A percentile compares a stretch with the other conserved stretches of the same genome.
phyloP scores from a whole-genome alignment of 1,139 yeast species.

The Suhomyces bokatorum region DNA sequence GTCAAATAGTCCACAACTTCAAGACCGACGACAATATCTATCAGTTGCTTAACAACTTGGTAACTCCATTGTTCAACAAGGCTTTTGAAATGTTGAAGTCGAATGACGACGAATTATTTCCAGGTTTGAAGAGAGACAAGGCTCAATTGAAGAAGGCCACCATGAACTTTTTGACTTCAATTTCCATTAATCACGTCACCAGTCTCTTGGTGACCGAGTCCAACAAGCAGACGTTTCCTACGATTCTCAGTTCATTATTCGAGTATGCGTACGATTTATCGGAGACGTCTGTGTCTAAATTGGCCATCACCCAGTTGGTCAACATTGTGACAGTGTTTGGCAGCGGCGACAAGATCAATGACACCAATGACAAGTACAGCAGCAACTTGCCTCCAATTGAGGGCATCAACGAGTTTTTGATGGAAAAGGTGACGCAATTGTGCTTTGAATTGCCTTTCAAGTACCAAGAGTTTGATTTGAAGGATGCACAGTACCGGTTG shows the following conservation, averaged over 20 bases:
- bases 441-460: slow-evolving; percentile 81
- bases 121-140: slow-evolving; percentile 61
- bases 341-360: slow-evolving; percentile 60
- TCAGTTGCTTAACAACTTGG: slow-evolving; percentile 67
- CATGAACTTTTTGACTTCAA: slow-evolving; percentile 64
- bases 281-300: slow-evolving; percentile 59
- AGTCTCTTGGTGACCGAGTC: slow-evolving; percentile 71
- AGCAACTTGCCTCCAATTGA: slow-evolving; percentile 58
- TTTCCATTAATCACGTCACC: slow-evolving; percentile 76
- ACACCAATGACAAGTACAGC: slow-evolving; percentile 54
- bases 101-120: slow-evolving; percentile 23
- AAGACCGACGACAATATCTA: slow-evolving; percentile 67
- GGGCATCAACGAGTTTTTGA: slow-evolving; percentile 69
- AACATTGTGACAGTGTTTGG: slow-evolving; percentile 68
- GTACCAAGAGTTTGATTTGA: slow-evolving; percentile 59
- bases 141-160: slow-evolving; percentile 66
- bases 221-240: slow-evolving; percentile 63
- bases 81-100: slow-evolving; percentile 54
- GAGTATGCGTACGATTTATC: slow-evolving; percentile 62
- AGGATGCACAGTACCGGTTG: slow-evolving; percentile 77
- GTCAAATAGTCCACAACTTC: slow-evolving; percentile 83
- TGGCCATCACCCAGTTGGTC: slow-evolving; percentile 68
- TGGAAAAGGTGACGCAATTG: slow-evolving; percentile 66
- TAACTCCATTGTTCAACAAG: slow-evolving; percentile 72
- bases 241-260: slow-evolving; percentile 63